Evolutionary conservation across 1,284 basidiomycete genomes (phyloP), one percentile per base, ranked within the genome.

Genomic region (Pascua sp.): DNA sequence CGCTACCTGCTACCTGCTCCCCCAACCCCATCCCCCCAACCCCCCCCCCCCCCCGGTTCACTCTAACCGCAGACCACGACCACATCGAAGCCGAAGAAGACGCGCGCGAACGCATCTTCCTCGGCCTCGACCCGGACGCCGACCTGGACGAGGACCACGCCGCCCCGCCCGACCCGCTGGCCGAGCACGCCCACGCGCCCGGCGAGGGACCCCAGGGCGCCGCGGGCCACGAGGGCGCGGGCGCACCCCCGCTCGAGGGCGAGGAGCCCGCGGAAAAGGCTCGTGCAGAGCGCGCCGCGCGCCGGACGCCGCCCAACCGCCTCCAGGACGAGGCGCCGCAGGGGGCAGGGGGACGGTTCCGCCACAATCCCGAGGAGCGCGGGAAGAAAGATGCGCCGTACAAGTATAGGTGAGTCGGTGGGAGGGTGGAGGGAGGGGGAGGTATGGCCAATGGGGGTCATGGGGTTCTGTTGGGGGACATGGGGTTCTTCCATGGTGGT

Each of bases 11-110:
- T 44, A n/a, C 43, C 12, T 5, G 16, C 13, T 44, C 43, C 43
- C 5, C 12, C 24, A 16, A 17, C 24, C 8, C 24, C 8, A 9
- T 46, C 8, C 44, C 8, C 24, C 9, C n/a, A n/a, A n/a, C n/a
- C n/a, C n/a, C n/a, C n/a, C n/a, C n/a, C n/a, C n/a, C n/a, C n/a
- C n/a, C n/a, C n/a, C n/a, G n/a, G n/a, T n/a, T n/a, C n/a, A n/a
- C n/a, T n/a, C 45, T 47, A 42, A 51, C 43, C 3, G 80, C 85
- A 56, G 85, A 90, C 62, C 96, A 99, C 77, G 89, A 90, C 59
- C 70, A 80, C 15, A 97, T 98, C 64, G 77, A 98, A 74, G 82
- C 75, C 11, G 80, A 88, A 68, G 96, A 98, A 77, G 90, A 89
- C 59, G 69, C 65, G 36, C 66, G 75, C 18, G 73, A 78, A 65